These are phyloP conservation scores for Populus nigra DNA, from an alignment of 345 rosid species.

Conservation along the genomic window DNA sequence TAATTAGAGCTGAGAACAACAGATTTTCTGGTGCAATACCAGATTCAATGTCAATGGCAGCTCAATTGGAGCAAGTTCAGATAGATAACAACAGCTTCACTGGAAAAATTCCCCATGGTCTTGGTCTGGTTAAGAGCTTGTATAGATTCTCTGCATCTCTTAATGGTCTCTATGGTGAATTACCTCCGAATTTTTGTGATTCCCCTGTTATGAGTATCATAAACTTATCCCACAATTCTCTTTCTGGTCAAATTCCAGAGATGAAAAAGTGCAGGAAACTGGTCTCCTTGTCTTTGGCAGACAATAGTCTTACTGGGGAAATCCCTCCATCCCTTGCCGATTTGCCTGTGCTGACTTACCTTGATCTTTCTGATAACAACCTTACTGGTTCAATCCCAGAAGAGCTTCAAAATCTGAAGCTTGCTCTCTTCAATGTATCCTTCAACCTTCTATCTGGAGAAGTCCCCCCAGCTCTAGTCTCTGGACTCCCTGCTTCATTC, in stretches of 20 bases:
- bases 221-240: slow-evolving; percentile 68
- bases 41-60: slow-evolving; percentile 61
- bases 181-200: slow-evolving; percentile 79
- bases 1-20: slow-evolving; percentile 78
- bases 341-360: slow-evolving; percentile 81
- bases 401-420: slow-evolving; percentile 75
- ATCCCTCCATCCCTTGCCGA: slow-evolving; percentile 75
- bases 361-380: slow-evolving; percentile 80
- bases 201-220: slow-evolving; percentile 89
- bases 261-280: slow-evolving; percentile 74
- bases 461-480: slow-evolving; percentile 59
- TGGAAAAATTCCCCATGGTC: slow-evolving; percentile 65
- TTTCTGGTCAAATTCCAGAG: slow-evolving; percentile 78
- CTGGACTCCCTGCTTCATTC: slow-evolving; percentile 89
- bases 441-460: slow-evolving; percentile 68
- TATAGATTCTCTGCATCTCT: slow-evolving; percentile 85
- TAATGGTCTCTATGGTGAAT: slow-evolving; percentile 58
- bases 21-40: slow-evolving; percentile 64
- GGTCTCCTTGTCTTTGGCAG: slow-evolving; percentile 77
- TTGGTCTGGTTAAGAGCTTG: slow-evolving; percentile 71
- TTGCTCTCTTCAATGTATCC: slow-evolving; percentile 89
- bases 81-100: slow-evolving; percentile 76
- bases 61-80: slow-evolving; percentile 83
- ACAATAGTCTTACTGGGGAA: slow-evolving; percentile 57
- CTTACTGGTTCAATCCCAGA: slow-evolving; percentile 76